These are phyloP conservation scores for Fraxinus floribunda DNA, from an alignment of 305 asterid genomes.

Conservation along the genomic window DNA sequence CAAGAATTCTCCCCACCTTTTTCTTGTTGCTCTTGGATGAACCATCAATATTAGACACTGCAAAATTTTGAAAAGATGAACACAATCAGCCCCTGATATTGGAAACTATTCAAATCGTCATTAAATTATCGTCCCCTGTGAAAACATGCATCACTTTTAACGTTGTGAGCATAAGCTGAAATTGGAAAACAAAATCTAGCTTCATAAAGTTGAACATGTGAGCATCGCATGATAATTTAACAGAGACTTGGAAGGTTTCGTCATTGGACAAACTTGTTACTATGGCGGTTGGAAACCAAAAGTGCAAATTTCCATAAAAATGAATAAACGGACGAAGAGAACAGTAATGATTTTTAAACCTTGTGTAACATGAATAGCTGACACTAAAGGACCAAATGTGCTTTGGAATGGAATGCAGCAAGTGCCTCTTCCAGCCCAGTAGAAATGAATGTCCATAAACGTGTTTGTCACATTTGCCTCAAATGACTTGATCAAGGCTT, in stretches of 20 bases:
- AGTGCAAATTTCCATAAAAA: not conserved
- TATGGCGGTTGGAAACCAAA: not conserved
- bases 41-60: conserved; percentile 29
- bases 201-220: not conserved
- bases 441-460: conserved; percentile 53
- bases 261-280: not conserved
- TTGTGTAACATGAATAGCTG: conserved; percentile 55
- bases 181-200: not conserved
- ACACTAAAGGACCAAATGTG: conserved; percentile 62
- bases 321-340: not conserved
- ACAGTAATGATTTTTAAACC: conserved; percentile 29
- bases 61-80: conserved; percentile 1
- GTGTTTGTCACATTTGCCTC: conserved; percentile 52
- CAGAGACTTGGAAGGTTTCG: not conserved
- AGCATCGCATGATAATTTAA: not conserved
- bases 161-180: not conserved
- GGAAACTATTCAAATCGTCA: not conserved
- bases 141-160: not conserved
- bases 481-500: conserved; percentile 47
- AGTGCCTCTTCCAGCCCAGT: conserved; percentile 72
- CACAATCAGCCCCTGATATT: not conserved
- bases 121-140: not conserved
- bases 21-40: conserved; percentile 34
- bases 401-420: conserved; percentile 72
- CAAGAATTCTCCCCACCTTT: conserved; percentile 36